Conservation (phyloP, 192 early-diverging fungal genomes). For the Coemansia sp. region DNA sequence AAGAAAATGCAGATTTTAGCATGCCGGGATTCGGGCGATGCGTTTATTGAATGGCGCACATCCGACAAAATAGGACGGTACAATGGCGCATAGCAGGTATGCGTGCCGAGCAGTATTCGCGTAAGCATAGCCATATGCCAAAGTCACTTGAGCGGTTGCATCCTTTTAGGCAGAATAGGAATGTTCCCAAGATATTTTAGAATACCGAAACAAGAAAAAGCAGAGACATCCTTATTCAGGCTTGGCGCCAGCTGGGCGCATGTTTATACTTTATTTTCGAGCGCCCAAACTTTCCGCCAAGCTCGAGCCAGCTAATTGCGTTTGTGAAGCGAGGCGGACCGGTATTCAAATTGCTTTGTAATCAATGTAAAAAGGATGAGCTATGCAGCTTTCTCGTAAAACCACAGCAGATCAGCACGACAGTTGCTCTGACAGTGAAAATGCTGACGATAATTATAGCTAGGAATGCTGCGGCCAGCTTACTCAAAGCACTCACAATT, state of each 20-base stretch:
- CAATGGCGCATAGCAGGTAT: background rate
- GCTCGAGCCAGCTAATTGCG: background rate
- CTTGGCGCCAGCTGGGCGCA: background rate
- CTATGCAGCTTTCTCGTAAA: background rate
- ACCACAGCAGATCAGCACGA: background rate
- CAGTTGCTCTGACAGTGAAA: background rate
- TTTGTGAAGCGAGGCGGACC: background rate
- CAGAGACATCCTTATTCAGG: background rate
- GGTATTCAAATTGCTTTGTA: background rate
- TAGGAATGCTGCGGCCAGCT: conserved; percentile 7
- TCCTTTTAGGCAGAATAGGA: background rate
- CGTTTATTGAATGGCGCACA: background rate
- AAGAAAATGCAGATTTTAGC: background rate
- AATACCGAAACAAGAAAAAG: background rate
- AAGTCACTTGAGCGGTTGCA: conserved; percentile 8
- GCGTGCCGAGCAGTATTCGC: background rate
- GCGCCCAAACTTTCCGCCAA: background rate
- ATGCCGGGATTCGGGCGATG: background rate
- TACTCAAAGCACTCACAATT: conserved; percentile 12
- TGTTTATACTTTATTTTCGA: background rate
- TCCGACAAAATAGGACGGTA: background rate
- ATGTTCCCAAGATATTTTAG: background rate
- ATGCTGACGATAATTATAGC: background rate
- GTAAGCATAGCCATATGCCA: background rate
- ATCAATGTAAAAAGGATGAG: background rate